Evolutionary conservation across 768 basidiomycete species (phyloP).

Genomic region (Phanerodontia chrysosporium): DNA sequence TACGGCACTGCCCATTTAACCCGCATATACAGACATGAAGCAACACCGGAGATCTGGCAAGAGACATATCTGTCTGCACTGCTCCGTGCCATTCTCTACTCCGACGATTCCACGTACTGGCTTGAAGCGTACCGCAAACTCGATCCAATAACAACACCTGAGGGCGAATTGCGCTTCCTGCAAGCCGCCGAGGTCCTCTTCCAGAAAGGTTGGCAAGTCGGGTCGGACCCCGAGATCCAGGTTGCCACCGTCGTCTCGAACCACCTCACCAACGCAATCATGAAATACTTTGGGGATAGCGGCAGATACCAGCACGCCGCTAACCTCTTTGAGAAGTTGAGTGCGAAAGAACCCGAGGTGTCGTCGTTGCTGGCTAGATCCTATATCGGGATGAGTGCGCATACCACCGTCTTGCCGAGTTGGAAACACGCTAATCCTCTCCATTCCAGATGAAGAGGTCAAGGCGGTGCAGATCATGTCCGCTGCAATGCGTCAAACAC

Average conservation of each 20-base stretch:
- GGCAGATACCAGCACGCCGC: slow-evolving; percentile 84
- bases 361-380: slow-evolving; percentile 80
- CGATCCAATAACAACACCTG: slow-evolving; percentile 86
- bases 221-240: slow-evolving; percentile 97
- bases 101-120: slow-evolving; percentile 89
- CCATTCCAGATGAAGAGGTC: no score
- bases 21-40: slow-evolving; percentile 61
- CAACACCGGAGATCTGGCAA: slow-evolving; percentile 91
- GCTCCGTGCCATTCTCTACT: slow-evolving; percentile 88
- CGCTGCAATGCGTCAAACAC: slow-evolving; percentile 74
- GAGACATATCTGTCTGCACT: slow-evolving; percentile 95
- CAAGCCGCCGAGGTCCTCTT: slow-evolving; percentile 89
- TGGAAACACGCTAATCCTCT: not conserved
- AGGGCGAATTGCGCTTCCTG: slow-evolving; percentile 87
- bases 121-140: slow-evolving; percentile 93
- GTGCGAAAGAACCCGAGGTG: slow-evolving; percentile 85
- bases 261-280: no score
- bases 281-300: slow-evolving; percentile 96
- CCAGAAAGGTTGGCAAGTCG: slow-evolving; percentile 95
- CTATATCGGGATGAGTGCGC: slow-evolving; percentile 97
- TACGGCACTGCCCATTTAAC: slow-evolving; percentile 9
- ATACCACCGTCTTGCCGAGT: not conserved
- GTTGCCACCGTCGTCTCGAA: slow-evolving; percentile 95
- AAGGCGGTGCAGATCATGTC: slow-evolving; percentile 95
- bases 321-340: slow-evolving; percentile 90